Evolutionary conservation across 164 flowering plant species (phyloP), one percentile per base, ranked within the genome.

Genomic region (Magnolia changhungtana): DNA sequence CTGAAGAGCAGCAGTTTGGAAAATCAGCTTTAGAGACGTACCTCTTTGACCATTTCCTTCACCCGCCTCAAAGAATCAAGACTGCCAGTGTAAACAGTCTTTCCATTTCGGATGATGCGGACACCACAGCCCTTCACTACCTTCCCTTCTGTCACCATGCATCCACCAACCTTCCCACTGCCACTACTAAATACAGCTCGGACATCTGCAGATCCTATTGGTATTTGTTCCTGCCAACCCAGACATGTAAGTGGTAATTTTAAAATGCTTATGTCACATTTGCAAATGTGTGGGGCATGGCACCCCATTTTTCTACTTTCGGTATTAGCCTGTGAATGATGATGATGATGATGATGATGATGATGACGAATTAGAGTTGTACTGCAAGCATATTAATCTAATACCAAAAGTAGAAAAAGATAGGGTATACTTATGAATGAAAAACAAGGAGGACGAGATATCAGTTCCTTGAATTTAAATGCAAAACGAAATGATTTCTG

Each of bases 131-230:
- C 92, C 81, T 89, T 91, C 77, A 82, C 86, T 8, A 93, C 73
- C 79, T 91, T 93, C 71, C 98, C 98, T 71, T 92, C 97, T 14
- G 87, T 85, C 65, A 93, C 90, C 93, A 93, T 92, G 86, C 98
- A 95, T 76, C 98, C 98, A 81, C 96, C 98, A 85, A 89, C 92
- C 76, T 91, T 94, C 74, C 97, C 94, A 83, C 98, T 95, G 71
- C 98, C 98, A 82, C 97, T 92, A 82, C 90, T 92, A 77, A 93
- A 95, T 51, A 83, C 78, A 4, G 98, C 95, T 23, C 94, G 87
- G 51, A 95, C 92, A 78, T 89, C 93, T 9, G 95, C 98, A 73
- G 86, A 79, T 73, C 97, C 98, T 77, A 93, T 89, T 67, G 90
- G 85, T 73, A 89, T 77, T 87, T 89, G 89, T 73, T 95, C 98